Conservation (phyloP, 2,329 filamentous ascomycete species). For the Allantophomopsis cytisporea region DNA sequence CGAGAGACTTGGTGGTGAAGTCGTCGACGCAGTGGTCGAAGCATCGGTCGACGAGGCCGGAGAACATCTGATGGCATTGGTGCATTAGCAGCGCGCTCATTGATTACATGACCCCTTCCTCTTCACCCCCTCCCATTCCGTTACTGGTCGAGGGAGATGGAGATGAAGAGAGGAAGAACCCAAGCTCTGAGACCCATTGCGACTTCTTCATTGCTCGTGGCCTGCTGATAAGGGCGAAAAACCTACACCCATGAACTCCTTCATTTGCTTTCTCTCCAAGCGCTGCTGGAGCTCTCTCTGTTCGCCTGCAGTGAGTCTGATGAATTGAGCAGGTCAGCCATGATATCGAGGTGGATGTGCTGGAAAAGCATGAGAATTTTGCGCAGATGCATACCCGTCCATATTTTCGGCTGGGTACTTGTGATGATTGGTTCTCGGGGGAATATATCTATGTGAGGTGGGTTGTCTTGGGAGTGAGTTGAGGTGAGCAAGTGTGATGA, state of each 20-base stretch:
- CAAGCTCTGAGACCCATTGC: background rate
- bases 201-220: background rate
- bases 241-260: slow-evolving; percentile 94
- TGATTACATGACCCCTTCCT: background rate
- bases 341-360: background rate
- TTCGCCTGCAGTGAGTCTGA: slow-evolving; percentile 38
- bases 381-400: slow-evolving; percentile 15
- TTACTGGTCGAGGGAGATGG: no score
- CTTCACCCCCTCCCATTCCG: no score
- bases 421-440: background rate
- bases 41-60: slow-evolving; percentile 70
- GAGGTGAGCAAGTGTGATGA: no score
- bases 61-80: slow-evolving; percentile 32
- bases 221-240: slow-evolving; percentile 2
- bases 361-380: background rate
- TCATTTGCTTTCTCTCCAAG: slow-evolving; percentile 97
- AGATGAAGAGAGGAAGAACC: no score
- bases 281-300: slow-evolving; percentile 87
- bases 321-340: slow-evolving; percentile 4
- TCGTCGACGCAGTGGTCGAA: slow-evolving; percentile 96
- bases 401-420: slow-evolving; percentile 5
- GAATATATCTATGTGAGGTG: no score
- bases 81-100: slow-evolving; percentile 5
- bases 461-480: no score
- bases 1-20: slow-evolving; percentile 94